These are phyloP conservation scores for Phialophora verrucosa DNA, from an alignment of 2,329 filamentous ascomycete genomes.

Conservation along the genomic window DNA sequence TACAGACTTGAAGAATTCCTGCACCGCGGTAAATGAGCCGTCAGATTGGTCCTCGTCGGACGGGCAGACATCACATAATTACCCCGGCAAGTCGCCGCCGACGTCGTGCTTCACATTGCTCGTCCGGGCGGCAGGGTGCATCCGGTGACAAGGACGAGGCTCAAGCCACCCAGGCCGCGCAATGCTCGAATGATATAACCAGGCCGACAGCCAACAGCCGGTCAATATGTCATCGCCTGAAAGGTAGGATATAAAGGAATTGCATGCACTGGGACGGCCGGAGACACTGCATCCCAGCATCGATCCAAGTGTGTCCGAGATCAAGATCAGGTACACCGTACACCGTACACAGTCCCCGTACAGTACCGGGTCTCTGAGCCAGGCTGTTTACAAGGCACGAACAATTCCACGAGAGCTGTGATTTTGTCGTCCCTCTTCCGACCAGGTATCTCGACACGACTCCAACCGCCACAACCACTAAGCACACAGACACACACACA, in stretches of 20 bases:
- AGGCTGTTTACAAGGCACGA: background rate
- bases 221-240: background rate
- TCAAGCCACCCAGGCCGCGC: conserved; percentile 17
- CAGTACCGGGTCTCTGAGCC: background rate
- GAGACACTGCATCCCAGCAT: background rate
- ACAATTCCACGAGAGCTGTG: background rate
- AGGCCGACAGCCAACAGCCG: background rate
- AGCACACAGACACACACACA: background rate
- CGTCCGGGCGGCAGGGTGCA: background rate
- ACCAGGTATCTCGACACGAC: background rate
- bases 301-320: background rate
- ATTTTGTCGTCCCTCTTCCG: background rate
- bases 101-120: background rate
- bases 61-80: background rate
- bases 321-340: background rate
- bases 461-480: background rate
- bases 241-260: conserved; percentile 4
- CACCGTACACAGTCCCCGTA: too few relatives aligned
- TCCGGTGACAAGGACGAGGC: conserved; percentile 1
- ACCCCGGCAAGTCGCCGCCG: background rate
- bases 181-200: conserved; percentile 13
- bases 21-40: conserved; percentile 4
- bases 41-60: conserved; percentile 12
- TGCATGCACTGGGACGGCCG: background rate
- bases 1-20: background rate